Evolutionary conservation across 148 eudicot genomes (phyloP), one percentile per base, ranked within the genome.

Genomic region (Mesembryanthemum crystallinum): DNA sequence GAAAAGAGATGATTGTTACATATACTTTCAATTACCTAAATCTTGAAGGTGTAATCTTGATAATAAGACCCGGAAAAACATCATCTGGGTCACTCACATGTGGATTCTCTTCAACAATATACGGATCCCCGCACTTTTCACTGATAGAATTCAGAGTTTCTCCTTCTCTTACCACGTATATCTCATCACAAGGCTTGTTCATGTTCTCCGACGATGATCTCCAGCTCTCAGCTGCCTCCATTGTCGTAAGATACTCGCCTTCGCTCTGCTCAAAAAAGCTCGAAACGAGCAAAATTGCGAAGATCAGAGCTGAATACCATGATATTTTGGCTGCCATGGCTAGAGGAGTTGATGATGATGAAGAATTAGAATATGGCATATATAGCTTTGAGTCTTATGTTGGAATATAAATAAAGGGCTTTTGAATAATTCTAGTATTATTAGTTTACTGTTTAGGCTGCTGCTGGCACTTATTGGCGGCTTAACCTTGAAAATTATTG

Each of bases 81-180:
- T 91, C 97, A 81, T 91, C 97, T 11, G 90, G 90, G 65, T 89
- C 97, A 82, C 87, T 87, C 18, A 89, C 82, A 82, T 92, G 98
- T 0, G 98, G 97, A 25, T 92, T 92, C 59, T 85, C 86, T 81
- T 92, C 96, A 60, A 92, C 84, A 75, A 92, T 92, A 75, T 63
- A 90, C 24, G 95, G 93, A 83, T 92, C 98, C 0, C 90, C 90
- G 65, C 98, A 92, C 70, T 86, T 90, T 9, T 90, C 98, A 71
- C 96, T 83, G 10, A 92, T 92, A 0, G 86, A 85, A 29, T 90
- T 85, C 60, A 92, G 70, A 1, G 93, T 85, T 80, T 92, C 98
- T 7, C 98, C 98, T 80, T 93, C 96, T 57, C 81, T 67, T 8
- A 93, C 93, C 49, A 90, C 89, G 23, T 90, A 93, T 29, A 90